phyloP scores from a whole-genome alignment of 768 basidiomycete genomes.

The Tulasnella calospora region DNA sequence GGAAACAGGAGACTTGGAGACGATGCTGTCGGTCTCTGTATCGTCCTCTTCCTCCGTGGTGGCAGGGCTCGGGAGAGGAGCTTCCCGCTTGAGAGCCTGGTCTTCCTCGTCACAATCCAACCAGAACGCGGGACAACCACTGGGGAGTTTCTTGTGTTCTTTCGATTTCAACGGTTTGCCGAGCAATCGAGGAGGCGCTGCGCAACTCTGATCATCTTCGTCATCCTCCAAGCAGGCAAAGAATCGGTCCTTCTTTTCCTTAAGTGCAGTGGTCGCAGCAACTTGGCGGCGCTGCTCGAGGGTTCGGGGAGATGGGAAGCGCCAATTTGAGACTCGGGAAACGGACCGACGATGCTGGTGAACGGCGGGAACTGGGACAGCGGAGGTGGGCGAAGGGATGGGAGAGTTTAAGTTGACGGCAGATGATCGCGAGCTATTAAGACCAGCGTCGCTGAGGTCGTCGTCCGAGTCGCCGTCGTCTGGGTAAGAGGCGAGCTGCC shows the following conservation, averaged over 20 bases:
- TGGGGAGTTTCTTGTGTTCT: slow-evolving; percentile 24
- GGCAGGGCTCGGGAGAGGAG: slow-evolving; percentile 14
- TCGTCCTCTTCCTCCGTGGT: slow-evolving; percentile 19
- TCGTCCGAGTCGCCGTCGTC: slow-evolving; percentile 19
- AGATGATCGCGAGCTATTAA: not conserved
- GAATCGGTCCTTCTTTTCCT: slow-evolving; percentile 14
- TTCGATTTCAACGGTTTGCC: slow-evolving; percentile 12
- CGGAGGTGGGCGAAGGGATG: not conserved
- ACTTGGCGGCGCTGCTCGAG: not conserved
- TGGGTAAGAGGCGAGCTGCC: not conserved
- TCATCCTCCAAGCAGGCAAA: slow-evolving; percentile 22
- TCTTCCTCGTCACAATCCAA: slow-evolving; percentile 23
- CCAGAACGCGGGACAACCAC: slow-evolving; percentile 25
- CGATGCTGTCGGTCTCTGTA: not conserved
- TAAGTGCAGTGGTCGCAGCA: not conserved
- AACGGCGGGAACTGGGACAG: not conserved
- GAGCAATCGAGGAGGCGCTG: not conserved
- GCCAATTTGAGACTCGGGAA: slow-evolving; percentile 13
- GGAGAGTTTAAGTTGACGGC: not conserved
- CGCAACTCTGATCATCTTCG: not conserved
- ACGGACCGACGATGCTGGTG: slow-evolving; percentile 21
- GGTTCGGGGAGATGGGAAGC: slow-evolving; percentile 8
- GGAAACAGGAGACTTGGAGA: not conserved
- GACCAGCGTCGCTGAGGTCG: not conserved
- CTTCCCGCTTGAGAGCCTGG: not conserved